Conservation (phyloP, 2,329 filamentous ascomycete genomes). For the Curvularia lunata region DNA sequence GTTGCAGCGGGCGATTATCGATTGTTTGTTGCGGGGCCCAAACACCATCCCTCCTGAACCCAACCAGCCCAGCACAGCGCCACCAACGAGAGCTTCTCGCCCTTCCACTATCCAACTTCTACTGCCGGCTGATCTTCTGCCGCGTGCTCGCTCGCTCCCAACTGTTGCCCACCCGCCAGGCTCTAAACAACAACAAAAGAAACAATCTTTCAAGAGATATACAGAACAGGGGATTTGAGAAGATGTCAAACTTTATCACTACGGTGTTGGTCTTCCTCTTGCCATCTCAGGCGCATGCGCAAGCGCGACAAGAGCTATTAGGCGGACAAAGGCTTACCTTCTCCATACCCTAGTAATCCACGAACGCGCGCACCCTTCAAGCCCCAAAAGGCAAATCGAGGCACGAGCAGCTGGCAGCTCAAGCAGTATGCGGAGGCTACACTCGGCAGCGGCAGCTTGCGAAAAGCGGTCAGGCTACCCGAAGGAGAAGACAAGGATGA, state of each 20-base stretch:
- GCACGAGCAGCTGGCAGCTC: conserved; percentile 89
- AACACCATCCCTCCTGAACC: conserved; percentile 20
- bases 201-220: not conserved
- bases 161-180: conserved; percentile 24
- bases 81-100: conserved; percentile 7
- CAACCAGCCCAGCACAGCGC: conserved; percentile 12
- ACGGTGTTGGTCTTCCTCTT: conserved; percentile 70
- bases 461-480: conserved; percentile 94
- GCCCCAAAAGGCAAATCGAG: conserved; percentile 81
- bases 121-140: not conserved
- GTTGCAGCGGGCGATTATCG: conserved; percentile 11
- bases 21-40: conserved; percentile 36
- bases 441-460: conserved; percentile 88
- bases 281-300: not conserved
- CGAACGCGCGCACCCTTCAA: conserved; percentile 91
- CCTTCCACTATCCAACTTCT: conserved; percentile 2
- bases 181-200: not conserved
- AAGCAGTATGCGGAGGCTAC: conserved; percentile 98
- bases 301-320: not conserved
- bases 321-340: conserved; percentile 45
- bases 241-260: conserved; percentile 72
- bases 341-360: conserved; percentile 70
- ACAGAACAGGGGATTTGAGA: not conserved
- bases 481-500: conserved; percentile 98
- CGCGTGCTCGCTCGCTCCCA: conserved; percentile 12